Evolutionary conservation across 108 stramenopile genomes (phyloP), one percentile per base, ranked within the genome.

Genomic region (Craspedostauros australis): DNA sequence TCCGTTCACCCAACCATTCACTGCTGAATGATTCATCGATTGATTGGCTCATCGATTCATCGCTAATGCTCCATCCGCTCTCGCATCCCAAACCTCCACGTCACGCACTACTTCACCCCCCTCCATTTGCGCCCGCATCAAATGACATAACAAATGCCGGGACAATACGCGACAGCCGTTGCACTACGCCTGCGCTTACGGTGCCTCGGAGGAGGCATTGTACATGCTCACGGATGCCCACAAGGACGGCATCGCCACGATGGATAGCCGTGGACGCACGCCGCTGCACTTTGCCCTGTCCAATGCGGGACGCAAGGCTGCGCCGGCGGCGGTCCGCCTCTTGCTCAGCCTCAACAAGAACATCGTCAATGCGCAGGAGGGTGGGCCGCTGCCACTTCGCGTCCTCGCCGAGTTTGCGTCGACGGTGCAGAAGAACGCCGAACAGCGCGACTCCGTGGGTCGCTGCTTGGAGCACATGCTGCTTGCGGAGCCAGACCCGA

Each of bases 141-240:
- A 12, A 11, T 11, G 34, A 12, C 34, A 12, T 12, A 11, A 12
- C 12, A 11, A 36, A 36, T 12, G 34, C 12, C 12, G 12, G 34
- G 12, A 11, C 12, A 12, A 36, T 12, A 36, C 9, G 12, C 34
- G 12, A 36, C 34, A 78, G 65, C 84, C 84, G 0, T 49, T 87
- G 9, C 86, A 87, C 42, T 87, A 80, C 50, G 86, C 86, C 11
- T 87, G 86, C 52, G 86, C 86, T 9, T 87, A 80, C 47, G 86
- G 86, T 36, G 77, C 75, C 2, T 66, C 77, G 2, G 77, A 77
- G 36, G 82, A 84, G 53, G 71, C 75, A 19, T 50, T 88, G 9
- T 63, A 68, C 23, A 74, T 77, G 5, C 57, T 88, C 6, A 84
- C 72, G 11, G 80, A 73, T 21, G 75, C 68, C 23, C 52, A 77